phyloP scores from a whole-genome alignment of 306 rosid species.

The Fragaria vesca region DNA sequence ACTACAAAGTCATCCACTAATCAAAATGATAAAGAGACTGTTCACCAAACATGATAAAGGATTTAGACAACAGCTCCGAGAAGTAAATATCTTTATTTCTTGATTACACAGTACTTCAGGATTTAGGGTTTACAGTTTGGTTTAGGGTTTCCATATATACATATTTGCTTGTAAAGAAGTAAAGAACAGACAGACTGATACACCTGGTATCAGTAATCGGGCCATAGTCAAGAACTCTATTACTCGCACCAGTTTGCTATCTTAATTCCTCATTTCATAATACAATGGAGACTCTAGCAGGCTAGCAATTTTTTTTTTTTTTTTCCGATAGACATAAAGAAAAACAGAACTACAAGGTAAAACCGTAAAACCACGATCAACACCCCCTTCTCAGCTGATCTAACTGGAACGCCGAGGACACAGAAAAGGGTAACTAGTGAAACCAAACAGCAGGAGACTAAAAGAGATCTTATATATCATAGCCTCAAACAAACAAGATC shows the following conservation, averaged over 20 bases:
- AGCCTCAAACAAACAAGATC: not conserved
- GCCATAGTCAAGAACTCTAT: not conserved
- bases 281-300: not conserved
- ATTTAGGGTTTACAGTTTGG: not conserved
- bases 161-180: not conserved
- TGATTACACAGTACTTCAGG: not conserved
- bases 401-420: too few relatives aligned
- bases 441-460: too few relatives aligned
- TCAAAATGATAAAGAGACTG: not conserved
- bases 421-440: too few relatives aligned
- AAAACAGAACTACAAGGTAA: too few relatives aligned
- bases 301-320: not conserved
- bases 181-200: not conserved
- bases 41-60: not conserved
- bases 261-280: not conserved
- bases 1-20: not conserved
- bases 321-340: too few relatives aligned
- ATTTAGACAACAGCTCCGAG: not conserved
- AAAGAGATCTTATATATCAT: not conserved
- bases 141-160: not conserved
- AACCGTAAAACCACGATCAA: too few relatives aligned
- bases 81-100: not conserved
- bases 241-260: not conserved
- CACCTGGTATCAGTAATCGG: not conserved
- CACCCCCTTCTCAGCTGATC: too few relatives aligned